phyloP scores from a whole-genome alignment of 257 asterid genomes.

The Mitragyna speciosa region DNA sequence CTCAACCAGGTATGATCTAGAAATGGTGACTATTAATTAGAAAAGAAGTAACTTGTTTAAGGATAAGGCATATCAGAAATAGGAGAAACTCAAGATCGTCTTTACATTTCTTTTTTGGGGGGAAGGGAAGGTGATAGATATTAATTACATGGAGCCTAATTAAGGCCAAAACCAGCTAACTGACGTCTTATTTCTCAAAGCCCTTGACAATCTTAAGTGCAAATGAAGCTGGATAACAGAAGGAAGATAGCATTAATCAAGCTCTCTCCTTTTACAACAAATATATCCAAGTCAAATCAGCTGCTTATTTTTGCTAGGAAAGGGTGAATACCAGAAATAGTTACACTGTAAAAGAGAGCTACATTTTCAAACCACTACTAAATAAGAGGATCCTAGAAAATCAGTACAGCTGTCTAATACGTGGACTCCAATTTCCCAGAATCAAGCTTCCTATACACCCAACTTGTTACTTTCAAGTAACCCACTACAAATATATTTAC shows the following conservation, averaged over 20 bases:
- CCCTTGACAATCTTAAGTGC: background rate
- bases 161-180: background rate
- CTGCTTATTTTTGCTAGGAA: background rate
- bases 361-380: background rate
- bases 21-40: background rate
- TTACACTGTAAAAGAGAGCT: background rate
- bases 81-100: background rate
- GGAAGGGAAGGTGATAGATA: background rate
- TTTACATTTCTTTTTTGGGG: background rate
- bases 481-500: background rate
- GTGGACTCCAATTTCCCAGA: background rate
- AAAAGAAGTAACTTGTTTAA: background rate
- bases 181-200: background rate
- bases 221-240: background rate
- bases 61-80: background rate
- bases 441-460: background rate
- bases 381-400: background rate
- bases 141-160: background rate
- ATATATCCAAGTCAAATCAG: background rate
- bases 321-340: background rate
- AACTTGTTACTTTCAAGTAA: background rate
- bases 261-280: background rate
- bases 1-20: slow-evolving; percentile 64
- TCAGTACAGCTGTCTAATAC: background rate
- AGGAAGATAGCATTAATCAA: background rate